Percentiles rank a stretch among this genome's conserved stretches.
Evolutionary conservation across 2,329 filamentous ascomycete genomes (phyloP).

Genomic region (Ascocoryne sarcoides): DNA sequence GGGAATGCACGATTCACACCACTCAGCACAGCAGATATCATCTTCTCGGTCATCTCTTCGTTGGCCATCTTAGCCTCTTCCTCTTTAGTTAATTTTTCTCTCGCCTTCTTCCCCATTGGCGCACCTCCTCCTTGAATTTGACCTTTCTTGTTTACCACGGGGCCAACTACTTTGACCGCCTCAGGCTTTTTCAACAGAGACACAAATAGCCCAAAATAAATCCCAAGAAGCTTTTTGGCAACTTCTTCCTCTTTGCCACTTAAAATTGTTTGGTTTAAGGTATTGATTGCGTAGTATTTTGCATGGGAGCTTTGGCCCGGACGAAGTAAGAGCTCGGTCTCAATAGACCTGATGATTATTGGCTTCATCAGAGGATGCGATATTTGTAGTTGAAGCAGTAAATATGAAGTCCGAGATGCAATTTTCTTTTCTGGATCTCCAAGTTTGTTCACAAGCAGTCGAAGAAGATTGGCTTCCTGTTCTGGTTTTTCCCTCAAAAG

Average conservation of each 20-base stretch:
- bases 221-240: slow-evolving; percentile 71
- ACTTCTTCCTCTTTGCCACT: slow-evolving; percentile 75
- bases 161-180: slow-evolving; percentile 28
- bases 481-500: slow-evolving; percentile 92
- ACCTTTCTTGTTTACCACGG: slow-evolving; percentile 40
- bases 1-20: slow-evolving; percentile 95
- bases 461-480: slow-evolving; percentile 88
- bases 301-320: slow-evolving; percentile 81
- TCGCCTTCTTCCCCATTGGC: slow-evolving; percentile 42
- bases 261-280: slow-evolving; percentile 91
- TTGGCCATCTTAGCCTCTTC: slow-evolving; percentile 31
- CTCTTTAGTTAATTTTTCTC: slow-evolving; percentile 31
- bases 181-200: slow-evolving; percentile 59
- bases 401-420: slow-evolving; percentile 83
- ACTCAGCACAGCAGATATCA: slow-evolving; percentile 83
- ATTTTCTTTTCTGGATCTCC: slow-evolving; percentile 95
- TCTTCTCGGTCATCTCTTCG: slow-evolving; percentile 64
- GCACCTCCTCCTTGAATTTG: slow-evolving; percentile 45
- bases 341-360: slow-evolving; percentile 74
- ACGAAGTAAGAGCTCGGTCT: slow-evolving; percentile 79
- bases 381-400: slow-evolving; percentile 83
- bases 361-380: slow-evolving; percentile 90
- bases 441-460: slow-evolving; percentile 90
- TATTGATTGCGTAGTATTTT: slow-evolving; percentile 94
- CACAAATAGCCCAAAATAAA: slow-evolving; percentile 89